A percentile compares a stretch with the other conserved stretches of the same genome.
Evolutionary conservation across 441 rosid species (phyloP).

Genomic region (Arabidopsis hybrid): DNA sequence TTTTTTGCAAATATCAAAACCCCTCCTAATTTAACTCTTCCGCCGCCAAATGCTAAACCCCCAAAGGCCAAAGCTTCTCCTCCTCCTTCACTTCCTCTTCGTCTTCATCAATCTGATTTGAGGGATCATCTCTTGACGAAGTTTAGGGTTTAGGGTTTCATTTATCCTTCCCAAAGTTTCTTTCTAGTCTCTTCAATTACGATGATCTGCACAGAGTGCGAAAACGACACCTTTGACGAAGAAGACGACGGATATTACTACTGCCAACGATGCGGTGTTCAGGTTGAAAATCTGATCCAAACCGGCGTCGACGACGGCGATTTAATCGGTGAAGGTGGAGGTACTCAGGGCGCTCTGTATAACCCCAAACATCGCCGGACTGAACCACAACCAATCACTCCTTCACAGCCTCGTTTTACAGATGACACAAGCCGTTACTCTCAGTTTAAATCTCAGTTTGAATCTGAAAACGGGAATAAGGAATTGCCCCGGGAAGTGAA

Average conservation of each 20-base stretch:
- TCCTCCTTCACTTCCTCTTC: not conserved
- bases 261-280: slow-evolving; percentile 20
- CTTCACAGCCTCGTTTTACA: not conserved
- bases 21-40: not conserved
- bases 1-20: not conserved
- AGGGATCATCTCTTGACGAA: too few species aligned
- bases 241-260: slow-evolving; percentile 16
- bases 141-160: not conserved
- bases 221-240: slow-evolving; percentile 21
- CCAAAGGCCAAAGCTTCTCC: not conserved
- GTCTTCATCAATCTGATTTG: not conserved
- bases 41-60: not conserved
- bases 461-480: not conserved
- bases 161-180: not conserved
- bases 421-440: slow-evolving; percentile 12
- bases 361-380: not conserved
- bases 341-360: slow-evolving; percentile 26
- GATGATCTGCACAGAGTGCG: slow-evolving; percentile 19
- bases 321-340: slow-evolving; percentile 21
- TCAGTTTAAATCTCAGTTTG: slow-evolving; percentile 31
- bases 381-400: not conserved
- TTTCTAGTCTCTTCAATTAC: not conserved
- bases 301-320: slow-evolving; percentile 24
- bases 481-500: not conserved
- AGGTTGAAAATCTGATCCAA: not conserved